Evolutionary conservation across 2,329 filamentous ascomycete genomes (phyloP).

Genomic region (Purpureocillium lavendulum): DNA sequence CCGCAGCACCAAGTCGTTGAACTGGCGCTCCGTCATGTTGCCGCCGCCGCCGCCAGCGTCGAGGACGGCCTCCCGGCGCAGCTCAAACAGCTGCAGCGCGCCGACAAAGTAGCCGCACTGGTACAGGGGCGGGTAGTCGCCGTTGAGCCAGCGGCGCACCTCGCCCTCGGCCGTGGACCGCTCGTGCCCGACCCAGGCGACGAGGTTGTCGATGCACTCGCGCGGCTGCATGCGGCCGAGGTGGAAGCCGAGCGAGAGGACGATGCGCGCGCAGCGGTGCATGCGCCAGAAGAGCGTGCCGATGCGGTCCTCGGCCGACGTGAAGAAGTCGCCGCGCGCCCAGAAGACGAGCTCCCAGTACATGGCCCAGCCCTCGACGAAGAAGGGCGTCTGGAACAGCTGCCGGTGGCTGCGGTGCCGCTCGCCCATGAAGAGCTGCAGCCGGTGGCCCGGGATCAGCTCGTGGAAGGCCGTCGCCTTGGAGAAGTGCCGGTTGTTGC

Average conservation of each 20-base stretch:
- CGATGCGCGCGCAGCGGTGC: conserved; percentile 51
- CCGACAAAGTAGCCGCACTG: conserved; percentile 54
- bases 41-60: too few relatives aligned
- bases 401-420: conserved; percentile 39
- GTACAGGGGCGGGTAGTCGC: conserved; percentile 48
- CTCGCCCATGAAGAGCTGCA: conserved; percentile 41
- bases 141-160: conserved; percentile 46
- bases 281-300: conserved; percentile 56
- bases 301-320: conserved; percentile 40
- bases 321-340: conserved; percentile 42
- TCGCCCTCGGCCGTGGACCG: conserved; percentile 51
- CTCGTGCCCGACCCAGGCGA: conserved; percentile 50
- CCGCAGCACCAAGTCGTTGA: conserved; percentile 44
- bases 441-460: conserved; percentile 49
- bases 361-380: conserved; percentile 52
- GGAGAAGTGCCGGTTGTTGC: conserved; percentile 49
- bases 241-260: conserved; percentile 51
- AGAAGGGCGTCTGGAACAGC: conserved; percentile 49
- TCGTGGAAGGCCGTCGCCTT: conserved; percentile 54
- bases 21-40: conserved; percentile 39
- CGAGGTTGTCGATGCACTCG: conserved; percentile 48
- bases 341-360: conserved; percentile 55
- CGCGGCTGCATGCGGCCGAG: conserved; percentile 42
- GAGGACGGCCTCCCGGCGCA: conserved; percentile 42
- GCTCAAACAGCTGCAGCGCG: conserved; percentile 43